A percentile compares a stretch with the other conserved stretches of the same genome.
Conservation (phyloP, 306 rosid species). For the Vigna mungo region DNA sequence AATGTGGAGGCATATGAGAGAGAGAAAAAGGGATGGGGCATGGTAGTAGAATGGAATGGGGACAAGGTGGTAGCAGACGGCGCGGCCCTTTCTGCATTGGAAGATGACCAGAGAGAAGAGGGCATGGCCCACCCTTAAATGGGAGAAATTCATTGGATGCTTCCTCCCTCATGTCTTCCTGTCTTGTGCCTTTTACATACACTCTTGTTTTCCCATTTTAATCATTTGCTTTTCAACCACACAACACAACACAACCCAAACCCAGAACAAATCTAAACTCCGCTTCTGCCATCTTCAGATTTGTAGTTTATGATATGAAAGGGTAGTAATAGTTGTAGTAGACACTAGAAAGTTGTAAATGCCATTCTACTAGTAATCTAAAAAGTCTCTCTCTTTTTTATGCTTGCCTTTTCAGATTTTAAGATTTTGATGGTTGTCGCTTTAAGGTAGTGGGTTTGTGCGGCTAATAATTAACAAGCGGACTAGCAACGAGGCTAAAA, state of each 20-base stretch:
- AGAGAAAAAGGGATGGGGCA: conserved; percentile 41
- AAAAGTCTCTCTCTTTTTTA: neutral
- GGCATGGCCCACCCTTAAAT: conserved; percentile 45
- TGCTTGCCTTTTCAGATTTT: conserved; percentile 8
- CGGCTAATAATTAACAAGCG: conserved; percentile 38
- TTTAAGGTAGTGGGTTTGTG: conserved; percentile 23
- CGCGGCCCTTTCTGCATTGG: conserved; percentile 46
- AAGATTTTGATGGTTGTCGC: conserved; percentile 6
- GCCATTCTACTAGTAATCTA: neutral
- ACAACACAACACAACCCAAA: neutral
- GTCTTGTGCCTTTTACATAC: conserved; percentile 38
- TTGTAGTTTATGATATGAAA: conserved; percentile 2
- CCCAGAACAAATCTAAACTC: neutral
- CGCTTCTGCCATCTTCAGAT: neutral
- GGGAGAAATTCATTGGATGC: conserved; percentile 33
- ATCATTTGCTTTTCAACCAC: conserved; percentile 34
- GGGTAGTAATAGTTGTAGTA: neutral
- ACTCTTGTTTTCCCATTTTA: conserved; percentile 19
- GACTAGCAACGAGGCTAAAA: conserved; percentile 34
- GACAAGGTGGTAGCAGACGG: conserved; percentile 52
- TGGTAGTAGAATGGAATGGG: conserved; percentile 41
- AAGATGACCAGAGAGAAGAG: conserved; percentile 8
- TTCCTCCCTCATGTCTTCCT: conserved; percentile 40
- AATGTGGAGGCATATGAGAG: neutral
- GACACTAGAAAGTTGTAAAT: conserved; percentile 30